phyloP scores from a whole-genome alignment of 306 rosid genomes.

The Amphicarpaea edgeworthii region DNA sequence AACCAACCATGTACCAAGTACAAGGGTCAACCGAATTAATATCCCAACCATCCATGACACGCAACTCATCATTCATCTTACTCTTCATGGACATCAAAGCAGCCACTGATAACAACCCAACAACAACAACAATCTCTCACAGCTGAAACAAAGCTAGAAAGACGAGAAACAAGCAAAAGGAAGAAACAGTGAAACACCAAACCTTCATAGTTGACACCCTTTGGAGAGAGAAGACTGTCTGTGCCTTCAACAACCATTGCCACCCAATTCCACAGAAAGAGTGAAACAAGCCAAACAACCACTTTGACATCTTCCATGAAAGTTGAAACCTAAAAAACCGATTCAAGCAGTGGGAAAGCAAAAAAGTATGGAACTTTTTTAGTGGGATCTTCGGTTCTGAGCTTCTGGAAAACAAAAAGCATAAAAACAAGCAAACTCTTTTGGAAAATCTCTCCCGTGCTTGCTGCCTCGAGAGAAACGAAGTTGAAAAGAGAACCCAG shows the following conservation, averaged over 20 bases:
- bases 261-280: slow-evolving; percentile 50
- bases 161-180: slow-evolving; percentile 16
- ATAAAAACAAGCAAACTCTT: slow-evolving; percentile 41
- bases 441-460: slow-evolving; percentile 38
- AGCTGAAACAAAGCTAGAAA: background rate
- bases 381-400: slow-evolving; percentile 43
- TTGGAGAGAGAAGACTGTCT: slow-evolving; percentile 85
- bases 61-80: slow-evolving; percentile 68
- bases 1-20: slow-evolving; percentile 91
- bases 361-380: slow-evolving; percentile 53
- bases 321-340: slow-evolving; percentile 34
- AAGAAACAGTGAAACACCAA: slow-evolving; percentile 29
- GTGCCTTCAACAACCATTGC: slow-evolving; percentile 50
- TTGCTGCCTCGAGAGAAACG: slow-evolving; percentile 48
- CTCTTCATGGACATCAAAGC: slow-evolving; percentile 94
- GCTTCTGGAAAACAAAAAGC: slow-evolving; percentile 5
- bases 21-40: slow-evolving; percentile 97
- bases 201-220: slow-evolving; percentile 98
- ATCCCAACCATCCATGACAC: slow-evolving; percentile 87
- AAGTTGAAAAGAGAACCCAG: slow-evolving; percentile 27
- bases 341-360: slow-evolving; percentile 45
- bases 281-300: slow-evolving; percentile 46
- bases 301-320: slow-evolving; percentile 53
- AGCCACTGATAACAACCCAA: slow-evolving; percentile 64
- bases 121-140: background rate